Evolutionary conservation across 805 yeast genomes (phyloP).

Genomic region (Wickerhamomyces chaumierensis): DNA sequence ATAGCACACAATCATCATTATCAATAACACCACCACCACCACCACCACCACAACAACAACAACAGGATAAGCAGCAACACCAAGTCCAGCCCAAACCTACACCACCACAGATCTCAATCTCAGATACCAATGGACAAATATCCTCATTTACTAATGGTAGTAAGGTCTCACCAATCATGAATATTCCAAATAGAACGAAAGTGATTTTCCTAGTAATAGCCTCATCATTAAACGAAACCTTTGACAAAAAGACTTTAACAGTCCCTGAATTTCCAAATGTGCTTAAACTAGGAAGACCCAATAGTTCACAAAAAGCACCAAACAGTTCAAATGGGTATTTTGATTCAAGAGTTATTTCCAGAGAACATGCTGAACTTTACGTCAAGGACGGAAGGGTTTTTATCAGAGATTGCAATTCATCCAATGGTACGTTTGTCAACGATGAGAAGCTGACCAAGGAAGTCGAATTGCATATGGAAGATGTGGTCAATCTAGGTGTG

Average conservation of each 20-base stretch:
- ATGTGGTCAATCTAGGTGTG: slow-evolving; percentile 86
- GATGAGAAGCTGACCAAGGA: slow-evolving; percentile 49
- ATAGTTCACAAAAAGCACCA: slow-evolving; percentile 43
- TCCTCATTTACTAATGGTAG: not conserved
- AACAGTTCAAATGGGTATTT: slow-evolving; percentile 78
- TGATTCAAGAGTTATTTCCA: slow-evolving; percentile 83
- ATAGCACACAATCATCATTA: not conserved
- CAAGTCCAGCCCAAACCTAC: not conserved
- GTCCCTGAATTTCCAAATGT: slow-evolving; percentile 79
- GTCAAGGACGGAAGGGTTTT: slow-evolving; percentile 66
- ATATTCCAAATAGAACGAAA: slow-evolving; percentile 9
- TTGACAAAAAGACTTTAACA: slow-evolving; percentile 64
- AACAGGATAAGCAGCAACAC: no score
- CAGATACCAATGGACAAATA: not conserved
- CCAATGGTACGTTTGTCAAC: slow-evolving; percentile 92
- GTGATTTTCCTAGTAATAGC: slow-evolving; percentile 56
- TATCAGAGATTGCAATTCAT: slow-evolving; percentile 78
- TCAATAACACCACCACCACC: not conserved
- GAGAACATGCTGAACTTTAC: slow-evolving; percentile 89
- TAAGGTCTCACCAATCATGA: not conserved
- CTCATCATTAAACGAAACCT: slow-evolving; percentile 69
- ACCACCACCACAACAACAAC: slow-evolving; percentile 1
- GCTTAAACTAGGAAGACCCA: slow-evolving; percentile 82
- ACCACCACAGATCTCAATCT: no score
- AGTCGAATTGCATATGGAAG: slow-evolving; percentile 64